Base-by-base conservation (phyloP, 345 rosid species). In the Cardiospermum halicacabum region DNA sequence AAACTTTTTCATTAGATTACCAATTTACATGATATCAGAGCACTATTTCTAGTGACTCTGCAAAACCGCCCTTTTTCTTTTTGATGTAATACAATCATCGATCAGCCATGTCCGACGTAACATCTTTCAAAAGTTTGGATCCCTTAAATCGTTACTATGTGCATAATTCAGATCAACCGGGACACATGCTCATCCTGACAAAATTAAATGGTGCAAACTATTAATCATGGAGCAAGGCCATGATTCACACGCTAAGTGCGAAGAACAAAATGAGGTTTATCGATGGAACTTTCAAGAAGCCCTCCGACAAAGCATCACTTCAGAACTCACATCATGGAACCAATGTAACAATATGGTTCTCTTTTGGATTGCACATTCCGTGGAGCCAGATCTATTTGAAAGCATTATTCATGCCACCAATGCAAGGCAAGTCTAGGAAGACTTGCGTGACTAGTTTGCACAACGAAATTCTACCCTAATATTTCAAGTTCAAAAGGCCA, bases 361-460 rank as follows among this genome's bases (percentile, higher is more conserved):
- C n/a, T 53, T 45, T 43, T 56, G 71, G 58, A 25, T 67, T 3
- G 25, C 64, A 48, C 64, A 58, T 13, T 58, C 22, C 2, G 48
- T 59, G 19, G 65, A 68, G 19, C 53, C 8, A 2, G 51, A 68
- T 24, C 11, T 68, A 12, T 51, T 40, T 7, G 51, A 68, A 58
- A 24, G 26, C 5, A 63, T 55, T 4, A 18, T 62, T 45, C 58
- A 62, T 43, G 30, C 68, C 12, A 70, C 48, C 3, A 63, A 25
- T 2, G 34, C 28, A 3, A 22, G 34, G 7, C 32, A 70, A 48
- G 64, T 56, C 0, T 70, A 64, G 69, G 25, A 70, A 26, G 64
- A 70, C 30, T 57, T 64, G n/a, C 47, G 31, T 43, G 69, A 57
- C 9, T 53, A 64, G 3, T 70, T 70, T 31, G 45, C 51, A n/a